phyloP scores from a whole-genome alignment of 2,329 filamentous ascomycete genomes.

The Claviceps digitariae region DNA sequence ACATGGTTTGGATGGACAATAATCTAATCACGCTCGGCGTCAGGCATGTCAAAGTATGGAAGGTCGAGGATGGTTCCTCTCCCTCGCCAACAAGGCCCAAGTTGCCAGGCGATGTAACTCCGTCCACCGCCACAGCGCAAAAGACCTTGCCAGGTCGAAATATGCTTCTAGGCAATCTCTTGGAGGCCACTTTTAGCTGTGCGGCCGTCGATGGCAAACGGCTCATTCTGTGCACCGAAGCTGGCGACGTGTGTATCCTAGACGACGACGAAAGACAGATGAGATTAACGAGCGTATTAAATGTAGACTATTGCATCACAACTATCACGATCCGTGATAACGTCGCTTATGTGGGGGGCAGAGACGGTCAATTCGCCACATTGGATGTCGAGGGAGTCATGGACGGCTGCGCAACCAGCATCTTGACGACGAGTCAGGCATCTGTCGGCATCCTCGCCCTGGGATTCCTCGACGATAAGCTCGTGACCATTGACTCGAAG shows the following conservation, averaged over 20 bases:
- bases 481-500: conserved; percentile 63
- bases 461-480: conserved; percentile 51
- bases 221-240: conserved; percentile 74
- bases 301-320: conserved; percentile 52
- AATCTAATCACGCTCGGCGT: conserved; percentile 77
- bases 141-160: conserved; percentile 76
- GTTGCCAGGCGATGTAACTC: conserved; percentile 29
- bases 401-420: conserved; percentile 24
- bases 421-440: conserved; percentile 25
- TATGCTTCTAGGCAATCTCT: conserved; percentile 65
- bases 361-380: conserved; percentile 43
- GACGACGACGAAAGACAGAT: conserved; percentile 63
- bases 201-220: conserved; percentile 60
- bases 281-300: conserved; percentile 53
- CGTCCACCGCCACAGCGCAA: conserved; percentile 20
- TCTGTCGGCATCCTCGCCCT: conserved; percentile 46
- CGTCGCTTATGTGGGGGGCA: conserved; percentile 55
- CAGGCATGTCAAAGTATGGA: conserved; percentile 89
- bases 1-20: conserved; percentile 83
- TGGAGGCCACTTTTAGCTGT: conserved; percentile 75
- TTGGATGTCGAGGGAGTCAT: conserved; percentile 38
- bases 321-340: conserved; percentile 50
- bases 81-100: conserved; percentile 52
- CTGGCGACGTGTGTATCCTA: conserved; percentile 77
- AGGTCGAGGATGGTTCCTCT: conserved; percentile 52